Conservation (phyloP, 1,284 basidiomycete species). For the Baeospora myosura region DNA sequence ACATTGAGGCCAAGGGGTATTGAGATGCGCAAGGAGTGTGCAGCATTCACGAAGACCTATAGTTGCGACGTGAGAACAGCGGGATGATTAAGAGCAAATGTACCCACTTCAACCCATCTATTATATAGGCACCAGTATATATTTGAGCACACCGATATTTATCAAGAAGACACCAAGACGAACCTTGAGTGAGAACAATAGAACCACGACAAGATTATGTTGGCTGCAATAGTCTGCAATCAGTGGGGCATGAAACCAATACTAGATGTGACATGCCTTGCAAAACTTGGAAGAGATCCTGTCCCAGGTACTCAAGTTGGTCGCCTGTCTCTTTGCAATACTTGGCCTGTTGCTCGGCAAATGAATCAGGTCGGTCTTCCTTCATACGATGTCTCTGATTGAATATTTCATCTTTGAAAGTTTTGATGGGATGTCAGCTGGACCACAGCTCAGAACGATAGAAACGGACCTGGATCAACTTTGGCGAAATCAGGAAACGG, state of each 20-base stretch:
- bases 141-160: too few species aligned
- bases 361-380: constrained; percentile 47
- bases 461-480: constrained; percentile 37
- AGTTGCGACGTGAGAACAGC: constrained; percentile 7
- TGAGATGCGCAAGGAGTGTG: constrained; percentile 49
- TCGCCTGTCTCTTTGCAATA: constrained; percentile 47
- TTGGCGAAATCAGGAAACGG: constrained; percentile 42
- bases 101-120: constrained; percentile 64
- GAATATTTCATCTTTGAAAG: constrained; percentile 46
- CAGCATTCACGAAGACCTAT: constrained; percentile 54
- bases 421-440: constrained; percentile 1
- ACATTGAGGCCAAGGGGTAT: constrained; percentile 64
- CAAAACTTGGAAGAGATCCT: constrained; percentile 50
- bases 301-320: constrained; percentile 40
- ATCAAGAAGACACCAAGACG: constrained; percentile 10
- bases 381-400: constrained; percentile 35
- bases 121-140: too few species aligned
- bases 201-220: constrained; percentile 59
- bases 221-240: constrained; percentile 34
- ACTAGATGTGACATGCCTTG: constrained; percentile 41
- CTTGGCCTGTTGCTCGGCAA: constrained; percentile 61
- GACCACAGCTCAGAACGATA: not conserved
- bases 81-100: not conserved
- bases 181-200: constrained; percentile 67
- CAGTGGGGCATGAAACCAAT: constrained; percentile 4